Base-by-base conservation (phyloP, 495 filamentous ascomycete genomes). In the Gamarada debralockiae region DNA sequence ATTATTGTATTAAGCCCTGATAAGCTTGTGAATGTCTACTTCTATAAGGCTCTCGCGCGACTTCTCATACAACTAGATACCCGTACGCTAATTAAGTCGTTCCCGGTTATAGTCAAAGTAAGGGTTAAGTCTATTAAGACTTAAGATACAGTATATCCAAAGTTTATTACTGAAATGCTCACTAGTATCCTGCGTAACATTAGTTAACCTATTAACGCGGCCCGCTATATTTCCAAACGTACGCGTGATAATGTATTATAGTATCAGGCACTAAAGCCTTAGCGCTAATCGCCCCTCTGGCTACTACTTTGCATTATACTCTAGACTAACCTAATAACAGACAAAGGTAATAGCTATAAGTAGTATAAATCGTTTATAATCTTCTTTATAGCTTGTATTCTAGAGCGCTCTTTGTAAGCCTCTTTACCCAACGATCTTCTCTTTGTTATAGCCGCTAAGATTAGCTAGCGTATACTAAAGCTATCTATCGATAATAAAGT, bases 221-320 rank as follows among this genome's bases (percentile, higher is more conserved):
- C 43, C 3, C 64, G 68, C 1, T n/a, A n/a, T n/a, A 68, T 86
- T 6, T 43, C 51, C 14, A 88, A 87, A 58, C 70, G 75, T 44
- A 85, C 78, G 14, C 71, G 80, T 7, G 82, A 88, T 47, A 79
- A 86, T 22, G 76, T 85, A 0, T 40, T 77, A 21, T 85, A 73
- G 75, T 1, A 62, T 2, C 36, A 74, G 17, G 56, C 61, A 13
- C n/a, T 22, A 0, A 41, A 57, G 0, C 80, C 81, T 0, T 87
- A 81, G 76, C 71, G 73, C 8, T 49, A 84, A 29, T 85, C 81
- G 17, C 59, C 80, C 0, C 46, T 79, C 0, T 87, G 83, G 83
- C 64, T 87, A 1, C 65, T 87, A 0, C 41, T 84, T 10, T 78
- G 84, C 0, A 80, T 84, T 1, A 55, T 67, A 0, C 46, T 86